phyloP scores from a whole-genome alignment of 2,329 filamentous ascomycete genomes.

The Fusarium floridanum region DNA sequence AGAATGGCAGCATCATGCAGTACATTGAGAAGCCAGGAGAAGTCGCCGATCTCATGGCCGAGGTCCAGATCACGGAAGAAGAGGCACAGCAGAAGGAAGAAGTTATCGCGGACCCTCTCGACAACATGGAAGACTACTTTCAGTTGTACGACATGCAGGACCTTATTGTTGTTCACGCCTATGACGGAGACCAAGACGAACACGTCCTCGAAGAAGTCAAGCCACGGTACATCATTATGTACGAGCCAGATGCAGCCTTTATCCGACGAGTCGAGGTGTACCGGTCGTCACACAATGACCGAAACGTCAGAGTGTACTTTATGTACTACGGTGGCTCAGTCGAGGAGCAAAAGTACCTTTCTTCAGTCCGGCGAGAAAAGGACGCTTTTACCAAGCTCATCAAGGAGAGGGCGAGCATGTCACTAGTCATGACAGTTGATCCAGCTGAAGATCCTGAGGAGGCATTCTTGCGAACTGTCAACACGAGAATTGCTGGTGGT shows the following conservation, averaged over 20 bases:
- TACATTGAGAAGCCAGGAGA: conserved; percentile 87
- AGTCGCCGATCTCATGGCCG: conserved; percentile 84
- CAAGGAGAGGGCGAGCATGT: conserved; percentile 94
- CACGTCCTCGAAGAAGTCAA: conserved; percentile 95
- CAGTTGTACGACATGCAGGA: conserved; percentile 93
- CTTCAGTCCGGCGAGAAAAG: conserved; percentile 91
- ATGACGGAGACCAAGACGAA: conserved; percentile 95
- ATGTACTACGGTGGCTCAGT: conserved; percentile 96
- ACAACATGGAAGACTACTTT: conserved; percentile 93
- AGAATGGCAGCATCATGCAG: conserved; percentile 80
- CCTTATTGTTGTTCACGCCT: conserved; percentile 89
- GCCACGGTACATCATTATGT: conserved; percentile 98
- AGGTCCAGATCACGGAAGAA: conserved; percentile 83
- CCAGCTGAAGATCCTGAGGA: conserved; percentile 85
- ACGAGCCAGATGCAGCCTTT: conserved; percentile 94
- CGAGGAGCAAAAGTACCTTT: conserved; percentile 94
- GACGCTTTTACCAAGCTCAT: conserved; percentile 96
- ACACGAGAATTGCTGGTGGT: conserved; percentile 95
- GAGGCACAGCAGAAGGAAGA: conserved; percentile 83
- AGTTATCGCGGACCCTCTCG: conserved; percentile 80
- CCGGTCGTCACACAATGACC: conserved; percentile 89
- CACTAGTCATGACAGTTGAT: conserved; percentile 84
- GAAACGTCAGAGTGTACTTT: conserved; percentile 93
- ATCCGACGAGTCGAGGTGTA: conserved; percentile 96
- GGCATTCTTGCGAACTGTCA: conserved; percentile 92